These are phyloP conservation scores for Castanea mollissima DNA, from an alignment of 306 rosid genomes.

Conservation along the genomic window DNA sequence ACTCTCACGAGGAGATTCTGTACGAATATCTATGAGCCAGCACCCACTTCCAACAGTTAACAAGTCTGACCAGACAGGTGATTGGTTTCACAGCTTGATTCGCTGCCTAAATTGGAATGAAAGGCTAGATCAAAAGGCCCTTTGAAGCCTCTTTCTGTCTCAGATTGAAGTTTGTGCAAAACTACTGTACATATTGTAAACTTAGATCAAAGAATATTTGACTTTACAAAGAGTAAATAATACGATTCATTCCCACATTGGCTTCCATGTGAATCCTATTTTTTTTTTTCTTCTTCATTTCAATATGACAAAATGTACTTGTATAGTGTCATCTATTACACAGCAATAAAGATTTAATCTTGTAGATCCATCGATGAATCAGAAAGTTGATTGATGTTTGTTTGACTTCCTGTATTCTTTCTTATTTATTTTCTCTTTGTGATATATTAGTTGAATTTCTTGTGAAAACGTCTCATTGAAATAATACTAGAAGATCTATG, in stretches of 20 bases:
- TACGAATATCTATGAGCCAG: slow-evolving; percentile 80
- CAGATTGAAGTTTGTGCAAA: slow-evolving; percentile 29
- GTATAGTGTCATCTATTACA: slow-evolving; percentile 21
- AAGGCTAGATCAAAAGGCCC: slow-evolving; percentile 96
- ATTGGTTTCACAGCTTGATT: slow-evolving; percentile 98
- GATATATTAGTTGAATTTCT: background rate
- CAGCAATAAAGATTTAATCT: slow-evolving; percentile 24
- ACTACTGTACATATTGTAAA: slow-evolving; percentile 47
- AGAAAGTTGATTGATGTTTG: slow-evolving; percentile 9
- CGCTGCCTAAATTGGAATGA: slow-evolving; percentile 99
- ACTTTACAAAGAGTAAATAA: slow-evolving; percentile 23
- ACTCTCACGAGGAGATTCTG: slow-evolving; percentile 94
- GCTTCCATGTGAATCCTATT: slow-evolving; percentile 19
- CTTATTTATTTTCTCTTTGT: background rate
- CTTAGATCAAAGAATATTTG: slow-evolving; percentile 17
- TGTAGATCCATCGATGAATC: slow-evolving; percentile 5
- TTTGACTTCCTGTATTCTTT: slow-evolving; percentile 4
- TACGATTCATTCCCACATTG: slow-evolving; percentile 23
- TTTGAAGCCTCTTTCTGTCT: slow-evolving; percentile 34
- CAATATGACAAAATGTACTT: slow-evolving; percentile 19
- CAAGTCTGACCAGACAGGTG: slow-evolving; percentile 96
- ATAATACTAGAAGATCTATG: background rate
- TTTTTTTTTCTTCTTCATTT: slow-evolving; percentile 5
- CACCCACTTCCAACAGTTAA: slow-evolving; percentile 98
- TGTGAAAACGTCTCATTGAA: background rate